phyloP scores from a whole-genome alignment of 1,139 yeast species.

The Candida sp. region DNA sequence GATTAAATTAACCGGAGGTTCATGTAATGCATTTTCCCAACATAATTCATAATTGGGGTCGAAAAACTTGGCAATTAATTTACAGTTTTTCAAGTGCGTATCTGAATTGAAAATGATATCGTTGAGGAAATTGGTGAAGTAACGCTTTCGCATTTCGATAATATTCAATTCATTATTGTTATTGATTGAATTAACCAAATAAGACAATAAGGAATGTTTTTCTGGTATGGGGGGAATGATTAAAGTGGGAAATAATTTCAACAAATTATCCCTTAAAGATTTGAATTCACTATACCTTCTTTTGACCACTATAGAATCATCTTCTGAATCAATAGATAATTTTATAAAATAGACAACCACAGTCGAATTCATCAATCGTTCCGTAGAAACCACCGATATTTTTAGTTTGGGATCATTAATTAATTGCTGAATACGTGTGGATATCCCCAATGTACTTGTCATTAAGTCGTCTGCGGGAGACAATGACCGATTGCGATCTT shows the following conservation, averaged over 20 bases:
- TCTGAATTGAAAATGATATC: slow-evolving; percentile 32
- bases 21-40: slow-evolving; percentile 46
- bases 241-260: slow-evolving; percentile 46
- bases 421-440: slow-evolving; percentile 31
- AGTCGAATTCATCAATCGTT: slow-evolving; percentile 34
- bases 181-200: slow-evolving; percentile 38
- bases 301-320: slow-evolving; percentile 31
- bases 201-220: slow-evolving; percentile 48
- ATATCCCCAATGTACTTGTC: slow-evolving; percentile 36
- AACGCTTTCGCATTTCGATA: slow-evolving; percentile 41
- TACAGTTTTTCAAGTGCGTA: slow-evolving; percentile 23
- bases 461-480: slow-evolving; percentile 17
- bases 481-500: slow-evolving; percentile 3
- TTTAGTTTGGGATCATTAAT: slow-evolving; percentile 23
- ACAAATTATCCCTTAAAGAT: slow-evolving; percentile 43
- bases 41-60: slow-evolving; percentile 48
- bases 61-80: slow-evolving; percentile 38
- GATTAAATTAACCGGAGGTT: slow-evolving; percentile 41
- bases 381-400: slow-evolving; percentile 34
- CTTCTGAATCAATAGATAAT: slow-evolving; percentile 11
- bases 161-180: slow-evolving; percentile 34
- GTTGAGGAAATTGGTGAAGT: slow-evolving; percentile 33
- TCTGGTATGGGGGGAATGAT: slow-evolving; percentile 59
- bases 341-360: slow-evolving; percentile 41
- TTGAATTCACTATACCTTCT: slow-evolving; percentile 56